These are phyloP conservation scores for Onygenales sp. DNA, from an alignment of 2,329 filamentous ascomycete genomes.

Conservation along the genomic window DNA sequence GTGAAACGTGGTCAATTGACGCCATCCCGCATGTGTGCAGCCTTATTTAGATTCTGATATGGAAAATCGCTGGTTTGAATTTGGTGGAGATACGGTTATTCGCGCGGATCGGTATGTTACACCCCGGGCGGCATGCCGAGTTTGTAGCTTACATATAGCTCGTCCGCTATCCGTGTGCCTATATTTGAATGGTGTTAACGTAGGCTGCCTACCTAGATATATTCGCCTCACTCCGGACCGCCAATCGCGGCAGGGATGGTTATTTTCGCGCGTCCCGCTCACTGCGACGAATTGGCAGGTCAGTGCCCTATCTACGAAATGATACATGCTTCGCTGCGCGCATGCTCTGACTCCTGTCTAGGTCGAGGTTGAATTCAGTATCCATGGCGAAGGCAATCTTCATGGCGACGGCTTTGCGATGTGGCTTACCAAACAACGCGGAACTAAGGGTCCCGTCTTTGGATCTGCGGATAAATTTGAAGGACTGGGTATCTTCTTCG, in stretches of 20 bases:
- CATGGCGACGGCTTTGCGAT: conserved; percentile 96
- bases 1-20: conserved; percentile 9
- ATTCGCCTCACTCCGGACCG: conserved; percentile 86
- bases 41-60: conserved; percentile 97
- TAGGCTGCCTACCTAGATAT: conserved; percentile 50
- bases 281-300: conserved; percentile 98
- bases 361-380: conserved; percentile 91
- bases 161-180: background rate
- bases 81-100: conserved; percentile 89
- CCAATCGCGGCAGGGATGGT: conserved; percentile 82
- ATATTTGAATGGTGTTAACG: conserved; percentile 7
- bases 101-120: conserved; percentile 49
- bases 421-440: conserved; percentile 95
- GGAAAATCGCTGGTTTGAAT: conserved; percentile 98
- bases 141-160: background rate
- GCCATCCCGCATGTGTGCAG: conserved; percentile 35
- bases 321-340: background rate
- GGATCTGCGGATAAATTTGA: conserved; percentile 83
- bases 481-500: conserved; percentile 88
- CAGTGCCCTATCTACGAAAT: conserved; percentile 11
- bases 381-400: conserved; percentile 78
- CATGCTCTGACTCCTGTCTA: conserved; percentile 17
- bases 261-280: conserved; percentile 86
- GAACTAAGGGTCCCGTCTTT: conserved; percentile 71
- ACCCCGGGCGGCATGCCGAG: background rate